Conservation (phyloP, 2,329 filamentous ascomycete genomes). For the Dichotomopilus funicola region DNA sequence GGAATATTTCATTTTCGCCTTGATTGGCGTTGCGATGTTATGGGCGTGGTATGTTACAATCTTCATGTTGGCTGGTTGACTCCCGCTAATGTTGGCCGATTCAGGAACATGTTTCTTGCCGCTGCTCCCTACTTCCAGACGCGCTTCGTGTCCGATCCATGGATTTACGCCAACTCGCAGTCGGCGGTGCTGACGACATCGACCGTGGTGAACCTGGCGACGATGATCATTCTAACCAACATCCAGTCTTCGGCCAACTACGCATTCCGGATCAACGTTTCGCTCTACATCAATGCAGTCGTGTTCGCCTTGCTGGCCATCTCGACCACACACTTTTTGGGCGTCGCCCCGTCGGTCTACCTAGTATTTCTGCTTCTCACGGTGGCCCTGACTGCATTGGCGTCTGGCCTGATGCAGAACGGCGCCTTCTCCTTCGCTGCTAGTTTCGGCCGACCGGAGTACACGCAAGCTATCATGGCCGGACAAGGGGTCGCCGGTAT, state of each 20-base stretch:
- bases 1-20: constrained; percentile 77
- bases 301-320: constrained; percentile 73
- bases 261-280: constrained; percentile 72
- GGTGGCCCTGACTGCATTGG: constrained; percentile 72
- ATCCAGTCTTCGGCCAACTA: constrained; percentile 81
- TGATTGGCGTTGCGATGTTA: constrained; percentile 88
- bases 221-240: constrained; percentile 70
- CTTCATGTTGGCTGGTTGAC: neutral
- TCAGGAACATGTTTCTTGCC: constrained; percentile 96
- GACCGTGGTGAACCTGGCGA: constrained; percentile 71
- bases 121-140: constrained; percentile 87
- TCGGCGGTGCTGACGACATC: constrained; percentile 82
- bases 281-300: constrained; percentile 68
- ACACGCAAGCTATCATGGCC: constrained; percentile 93
- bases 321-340: constrained; percentile 65
- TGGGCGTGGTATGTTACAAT: constrained; percentile 75
- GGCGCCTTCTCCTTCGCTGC: constrained; percentile 88
- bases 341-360: constrained; percentile 58
- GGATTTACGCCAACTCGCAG: constrained; percentile 77
- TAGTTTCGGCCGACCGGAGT: constrained; percentile 77
- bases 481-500: constrained; percentile 91
- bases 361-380: constrained; percentile 76
- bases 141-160: constrained; percentile 65
- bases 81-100: neutral
- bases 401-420: constrained; percentile 84